These are phyloP conservation scores for Suhomyces taliae DNA, from an alignment of 1,139 yeast genomes.

Conservation along the genomic window DNA sequence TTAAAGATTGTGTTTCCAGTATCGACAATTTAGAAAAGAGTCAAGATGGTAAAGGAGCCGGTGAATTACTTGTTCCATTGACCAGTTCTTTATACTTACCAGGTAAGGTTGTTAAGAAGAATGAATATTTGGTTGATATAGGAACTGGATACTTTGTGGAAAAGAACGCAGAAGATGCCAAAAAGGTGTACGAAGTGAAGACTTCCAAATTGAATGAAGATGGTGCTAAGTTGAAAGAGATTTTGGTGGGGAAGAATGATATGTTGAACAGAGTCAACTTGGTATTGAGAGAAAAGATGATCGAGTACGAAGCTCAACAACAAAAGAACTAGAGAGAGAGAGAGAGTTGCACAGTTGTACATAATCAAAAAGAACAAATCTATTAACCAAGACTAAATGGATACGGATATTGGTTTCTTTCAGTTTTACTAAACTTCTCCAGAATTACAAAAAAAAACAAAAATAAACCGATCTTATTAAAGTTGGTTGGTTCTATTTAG, in stretches of 20 bases:
- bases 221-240: conserved; percentile 68
- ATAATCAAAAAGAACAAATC: too few species aligned
- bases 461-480: too few species aligned
- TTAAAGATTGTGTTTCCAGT: conserved; percentile 76
- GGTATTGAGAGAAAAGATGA: conserved; percentile 48
- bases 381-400: too few species aligned
- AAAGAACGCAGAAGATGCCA: conserved; percentile 67
- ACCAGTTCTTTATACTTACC: conserved; percentile 89
- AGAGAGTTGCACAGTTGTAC: not conserved
- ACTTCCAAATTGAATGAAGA: conserved; percentile 72
- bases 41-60: conserved; percentile 31
- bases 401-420: not conserved
- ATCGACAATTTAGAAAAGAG: conserved; percentile 57
- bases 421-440: too few species aligned
- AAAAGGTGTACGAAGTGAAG: conserved; percentile 71
- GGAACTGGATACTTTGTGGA: conserved; percentile 97
- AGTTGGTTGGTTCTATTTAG: too few species aligned
- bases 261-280: conserved; percentile 52
- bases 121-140: conserved; percentile 82
- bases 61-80: conserved; percentile 76
- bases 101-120: conserved; percentile 64
- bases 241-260: conserved; percentile 66
- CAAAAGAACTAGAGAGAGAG: conserved; percentile 2
- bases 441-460: too few species aligned
- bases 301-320: conserved; percentile 43